phyloP scores from a whole-genome alignment of 192 early-diverging fungal genomes.

The Geranomyces variabilis region DNA sequence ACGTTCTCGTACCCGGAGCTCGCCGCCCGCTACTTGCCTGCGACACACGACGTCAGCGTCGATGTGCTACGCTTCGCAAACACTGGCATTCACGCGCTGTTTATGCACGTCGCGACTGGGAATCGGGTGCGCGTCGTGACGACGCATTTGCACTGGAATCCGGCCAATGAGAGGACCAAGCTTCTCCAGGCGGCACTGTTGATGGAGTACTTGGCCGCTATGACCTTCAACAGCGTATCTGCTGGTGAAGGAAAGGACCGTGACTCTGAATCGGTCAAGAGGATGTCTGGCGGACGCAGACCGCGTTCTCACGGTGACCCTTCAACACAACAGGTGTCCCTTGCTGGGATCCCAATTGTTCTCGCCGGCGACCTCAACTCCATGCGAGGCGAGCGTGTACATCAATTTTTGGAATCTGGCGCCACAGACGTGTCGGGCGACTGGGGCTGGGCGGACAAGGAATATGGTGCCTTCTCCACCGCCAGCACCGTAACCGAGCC shows the following conservation, averaged over 20 bases:
- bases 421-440: slow-evolving; percentile 13
- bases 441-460: slow-evolving; percentile 12
- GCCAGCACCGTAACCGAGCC: neutral
- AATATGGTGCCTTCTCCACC: slow-evolving; percentile 14
- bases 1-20: slow-evolving; percentile 49
- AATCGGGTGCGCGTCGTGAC: slow-evolving; percentile 50
- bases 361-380: slow-evolving; percentile 53
- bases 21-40: slow-evolving; percentile 16
- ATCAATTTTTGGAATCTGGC: slow-evolving; percentile 51
- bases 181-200: slow-evolving; percentile 50
- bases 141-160: slow-evolving; percentile 59
- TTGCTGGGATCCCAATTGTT: slow-evolving; percentile 43
- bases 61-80: slow-evolving; percentile 45
- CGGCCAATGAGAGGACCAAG: slow-evolving; percentile 38
- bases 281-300: too few relatives aligned
- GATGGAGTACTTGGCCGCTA: slow-evolving; percentile 46
- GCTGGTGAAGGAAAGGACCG: too few relatives aligned
- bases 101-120: slow-evolving; percentile 25
- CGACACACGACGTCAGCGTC: slow-evolving; percentile 28
- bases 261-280: too few relatives aligned
- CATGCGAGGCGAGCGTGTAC: slow-evolving; percentile 44
- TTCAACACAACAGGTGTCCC: neutral
- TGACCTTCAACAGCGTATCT: too few relatives aligned
- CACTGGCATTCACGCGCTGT: slow-evolving; percentile 41
- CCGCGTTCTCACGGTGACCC: neutral